A percentile compares a stretch with the other conserved stretches of the same genome.
These are phyloP conservation scores for Prunus salicina DNA, from an alignment of 306 rosid species.

Conservation along the genomic window DNA sequence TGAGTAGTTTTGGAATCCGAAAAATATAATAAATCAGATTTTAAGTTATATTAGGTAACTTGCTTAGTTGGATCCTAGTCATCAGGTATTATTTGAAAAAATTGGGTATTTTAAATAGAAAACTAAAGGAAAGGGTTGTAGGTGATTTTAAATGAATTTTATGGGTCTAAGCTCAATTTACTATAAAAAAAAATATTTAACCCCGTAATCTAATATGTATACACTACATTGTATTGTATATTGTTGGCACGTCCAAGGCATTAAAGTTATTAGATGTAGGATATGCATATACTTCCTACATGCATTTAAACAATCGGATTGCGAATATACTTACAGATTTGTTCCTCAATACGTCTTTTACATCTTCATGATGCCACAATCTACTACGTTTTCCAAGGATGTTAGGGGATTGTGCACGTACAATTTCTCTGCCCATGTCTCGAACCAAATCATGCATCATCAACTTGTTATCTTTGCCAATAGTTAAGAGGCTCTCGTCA, in stretches of 20 bases:
- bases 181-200: neutral
- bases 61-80: too few relatives aligned
- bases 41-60: too few relatives aligned
- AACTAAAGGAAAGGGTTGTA: too few relatives aligned
- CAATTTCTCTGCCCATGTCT: constrained; percentile 46
- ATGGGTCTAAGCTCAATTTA: too few relatives aligned
- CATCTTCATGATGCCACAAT: neutral
- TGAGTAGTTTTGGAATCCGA: too few relatives aligned
- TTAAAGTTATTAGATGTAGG: neutral
- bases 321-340: neutral
- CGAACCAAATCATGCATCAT: constrained; percentile 10
- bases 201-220: neutral
- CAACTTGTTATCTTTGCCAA: constrained; percentile 1
- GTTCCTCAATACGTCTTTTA: neutral
- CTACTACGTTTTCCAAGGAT: constrained; percentile 17
- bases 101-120: too few relatives aligned
- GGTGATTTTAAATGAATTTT: too few relatives aligned
- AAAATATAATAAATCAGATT: too few relatives aligned
- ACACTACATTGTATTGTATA: too few relatives aligned
- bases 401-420: constrained; percentile 3
- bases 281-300: neutral
- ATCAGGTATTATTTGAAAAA: too few relatives aligned
- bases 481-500: constrained; percentile 26
- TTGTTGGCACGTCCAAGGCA: neutral
- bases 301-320: neutral